Conservation (phyloP, 2,329 filamentous ascomycete species). For the Daldinia sp. region DNA sequence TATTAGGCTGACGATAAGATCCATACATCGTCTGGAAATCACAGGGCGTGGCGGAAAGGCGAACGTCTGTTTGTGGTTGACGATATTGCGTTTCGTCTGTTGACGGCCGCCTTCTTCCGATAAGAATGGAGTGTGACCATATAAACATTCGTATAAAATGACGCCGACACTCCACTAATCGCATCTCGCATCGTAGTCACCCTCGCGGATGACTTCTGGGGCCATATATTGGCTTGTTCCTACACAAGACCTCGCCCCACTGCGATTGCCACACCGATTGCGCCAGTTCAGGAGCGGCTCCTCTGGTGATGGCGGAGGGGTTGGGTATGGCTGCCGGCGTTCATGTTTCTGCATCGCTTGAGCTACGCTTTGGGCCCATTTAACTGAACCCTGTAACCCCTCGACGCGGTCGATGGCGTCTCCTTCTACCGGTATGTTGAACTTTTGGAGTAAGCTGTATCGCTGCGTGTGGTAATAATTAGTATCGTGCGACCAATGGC, state of each 20-base stretch:
- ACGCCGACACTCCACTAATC: slow-evolving; percentile 98
- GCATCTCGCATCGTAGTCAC: slow-evolving; percentile 88
- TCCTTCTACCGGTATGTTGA: slow-evolving; percentile 77
- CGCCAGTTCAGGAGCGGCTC: slow-evolving; percentile 73
- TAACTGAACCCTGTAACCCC: slow-evolving; percentile 48
- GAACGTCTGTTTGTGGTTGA: slow-evolving; percentile 75
- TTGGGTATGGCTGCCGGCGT: slow-evolving; percentile 47
- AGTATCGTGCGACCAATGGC: slow-evolving; percentile 92
- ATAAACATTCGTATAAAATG: slow-evolving; percentile 93
- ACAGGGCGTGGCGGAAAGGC: slow-evolving; percentile 72
- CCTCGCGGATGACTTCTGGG: slow-evolving; percentile 85
- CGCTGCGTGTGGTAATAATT: slow-evolving; percentile 85
- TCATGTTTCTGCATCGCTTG: slow-evolving; percentile 53
- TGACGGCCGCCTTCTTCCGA: slow-evolving; percentile 76
- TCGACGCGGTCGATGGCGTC: slow-evolving; percentile 71
- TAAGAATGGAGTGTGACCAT: slow-evolving; percentile 89
- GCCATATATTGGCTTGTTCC: slow-evolving; percentile 99
- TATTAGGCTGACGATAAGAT: slow-evolving; percentile 77
- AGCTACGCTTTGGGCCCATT: slow-evolving; percentile 52
- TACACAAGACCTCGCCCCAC: slow-evolving; percentile 83
- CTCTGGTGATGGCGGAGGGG: slow-evolving; percentile 32
- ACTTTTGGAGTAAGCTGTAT: slow-evolving; percentile 77
- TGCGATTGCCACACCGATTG: slow-evolving; percentile 72
- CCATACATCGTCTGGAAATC: slow-evolving; percentile 75
- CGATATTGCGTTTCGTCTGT: slow-evolving; percentile 85